Percentiles rank a stretch among this genome's conserved stretches.
These are phyloP conservation scores for Candida takata DNA, from an alignment of 805 yeast species.

Conservation along the genomic window DNA sequence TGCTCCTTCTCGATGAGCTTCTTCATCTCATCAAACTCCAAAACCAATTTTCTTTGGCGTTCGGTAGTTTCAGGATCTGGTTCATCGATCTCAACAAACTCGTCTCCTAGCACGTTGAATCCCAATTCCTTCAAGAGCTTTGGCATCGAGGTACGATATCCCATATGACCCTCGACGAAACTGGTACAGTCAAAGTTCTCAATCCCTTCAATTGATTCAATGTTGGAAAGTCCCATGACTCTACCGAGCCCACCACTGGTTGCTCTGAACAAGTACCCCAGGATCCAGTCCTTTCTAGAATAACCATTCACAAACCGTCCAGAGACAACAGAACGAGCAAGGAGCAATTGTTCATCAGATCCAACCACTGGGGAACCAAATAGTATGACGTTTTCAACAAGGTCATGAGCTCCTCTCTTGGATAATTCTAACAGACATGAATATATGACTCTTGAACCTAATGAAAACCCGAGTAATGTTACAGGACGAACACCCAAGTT, in stretches of 20 bases:
- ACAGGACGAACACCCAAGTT: slow-evolving; percentile 90
- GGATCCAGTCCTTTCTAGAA: slow-evolving; percentile 90
- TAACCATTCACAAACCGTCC: slow-evolving; percentile 88
- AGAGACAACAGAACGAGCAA: slow-evolving; percentile 80
- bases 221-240: slow-evolving; percentile 85
- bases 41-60: slow-evolving; percentile 72
- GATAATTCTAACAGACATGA: slow-evolving; percentile 87
- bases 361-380: slow-evolving; percentile 87
- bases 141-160: slow-evolving; percentile 93
- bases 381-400: slow-evolving; percentile 79
- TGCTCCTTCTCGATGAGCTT: slow-evolving; percentile 46
- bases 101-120: slow-evolving; percentile 81
- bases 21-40: slow-evolving; percentile 83
- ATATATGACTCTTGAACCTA: slow-evolving; percentile 88
- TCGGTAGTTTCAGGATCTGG: slow-evolving; percentile 86
- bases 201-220: slow-evolving; percentile 54
- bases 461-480: slow-evolving; percentile 85
- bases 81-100: slow-evolving; percentile 92
- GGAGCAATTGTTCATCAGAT: slow-evolving; percentile 65
- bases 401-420: slow-evolving; percentile 76
- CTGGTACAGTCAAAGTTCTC: slow-evolving; percentile 88
- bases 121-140: slow-evolving; percentile 59
- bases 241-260: slow-evolving; percentile 89
- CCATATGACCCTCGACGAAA: slow-evolving; percentile 91
- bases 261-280: slow-evolving; percentile 92